Base-by-base conservation (phyloP, 805 yeast genomes). In the Tetrapisispora iriomotensis region DNA sequence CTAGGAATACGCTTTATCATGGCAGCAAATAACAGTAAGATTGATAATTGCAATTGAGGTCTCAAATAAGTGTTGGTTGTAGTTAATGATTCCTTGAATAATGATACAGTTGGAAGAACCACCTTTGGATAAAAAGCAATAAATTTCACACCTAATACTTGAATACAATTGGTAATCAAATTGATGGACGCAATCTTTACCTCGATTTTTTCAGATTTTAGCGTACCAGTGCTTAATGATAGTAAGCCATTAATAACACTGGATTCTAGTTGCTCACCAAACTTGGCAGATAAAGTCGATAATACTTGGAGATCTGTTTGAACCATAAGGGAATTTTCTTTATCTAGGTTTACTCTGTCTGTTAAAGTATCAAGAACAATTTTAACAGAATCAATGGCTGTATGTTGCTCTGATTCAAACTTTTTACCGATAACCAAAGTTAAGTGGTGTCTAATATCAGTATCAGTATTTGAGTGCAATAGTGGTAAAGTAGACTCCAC, bases 101-200 rank as follows among this genome's bases (percentile, higher is more conserved):
- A 70, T 21, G 66, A 64, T 39, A 86, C 67, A 9, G 83, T 67
- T 12, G 86, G 84, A 13, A 87, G 85, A 45, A 92, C 74, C 54
- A 88, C 79, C 59, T 79, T 80, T 24, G 96, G 85, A 68, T 87
- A 83, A 53, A 71, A 74, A 6, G 94, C 88, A 54, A 92, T 80
- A 45, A 80, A 70, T 54, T 86, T 83, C 15, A 94, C 88, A 38
- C 98, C 98, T 34, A 88, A 61, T 19, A 77, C 72, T 38, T 78
- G 75, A 39, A 85, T 73, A 40, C 86, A 64, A 47, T 78, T 76
- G 41, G 84, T 76, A 45, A 85, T 73, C 42, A 81, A 77, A 48
- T 79, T 74, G 42, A 86, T 67, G 1, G 95, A 75, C 0, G 95
- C 74, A 26, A 92, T 74, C 23, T 78, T 66, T 7, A 84, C 61